A percentile compares a stretch with the other conserved stretches of the same genome.
These are phyloP conservation scores for Phialophora expanda DNA, from an alignment of 2,329 filamentous ascomycete species.

Conservation along the genomic window DNA sequence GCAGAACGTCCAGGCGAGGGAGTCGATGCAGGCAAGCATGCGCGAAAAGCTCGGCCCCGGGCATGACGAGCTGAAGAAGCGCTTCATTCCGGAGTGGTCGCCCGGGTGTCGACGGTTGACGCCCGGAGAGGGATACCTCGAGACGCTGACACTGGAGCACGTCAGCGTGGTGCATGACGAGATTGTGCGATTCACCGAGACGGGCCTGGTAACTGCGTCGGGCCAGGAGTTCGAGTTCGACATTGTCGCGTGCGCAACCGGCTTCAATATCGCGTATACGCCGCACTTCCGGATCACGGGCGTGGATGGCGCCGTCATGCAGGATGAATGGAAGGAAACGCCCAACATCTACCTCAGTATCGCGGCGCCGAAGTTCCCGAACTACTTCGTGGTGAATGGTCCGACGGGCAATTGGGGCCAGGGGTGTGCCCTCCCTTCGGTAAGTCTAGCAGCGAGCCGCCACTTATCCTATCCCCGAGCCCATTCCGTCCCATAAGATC, in stretches of 20 bases:
- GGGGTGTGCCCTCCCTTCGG: slow-evolving; percentile 40
- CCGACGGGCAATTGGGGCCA: slow-evolving; percentile 42
- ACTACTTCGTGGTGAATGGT: slow-evolving; percentile 44
- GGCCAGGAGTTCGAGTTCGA: slow-evolving; percentile 45
- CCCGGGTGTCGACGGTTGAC: slow-evolving; percentile 39
- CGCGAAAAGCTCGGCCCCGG: slow-evolving; percentile 31
- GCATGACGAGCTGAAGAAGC: slow-evolving; percentile 33
- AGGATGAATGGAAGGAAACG: slow-evolving; percentile 52
- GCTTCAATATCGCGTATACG: slow-evolving; percentile 46
- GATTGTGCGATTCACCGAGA: slow-evolving; percentile 39
- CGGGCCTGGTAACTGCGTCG: slow-evolving; percentile 49
- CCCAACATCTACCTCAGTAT: slow-evolving; percentile 53
- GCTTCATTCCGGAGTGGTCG: slow-evolving; percentile 37
- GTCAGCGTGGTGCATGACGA: slow-evolving; percentile 44
- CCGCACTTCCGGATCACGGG: slow-evolving; percentile 46
- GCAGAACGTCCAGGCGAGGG: slow-evolving; percentile 44
- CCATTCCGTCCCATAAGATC: neutral
- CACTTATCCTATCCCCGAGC: too few species aligned
- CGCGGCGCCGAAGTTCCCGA: slow-evolving; percentile 54
- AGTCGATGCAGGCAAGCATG: slow-evolving; percentile 37
- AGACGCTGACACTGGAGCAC: slow-evolving; percentile 45
- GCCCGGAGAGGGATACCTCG: slow-evolving; percentile 38
- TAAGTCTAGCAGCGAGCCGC: slow-evolving; percentile 8
- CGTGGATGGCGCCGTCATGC: slow-evolving; percentile 35
- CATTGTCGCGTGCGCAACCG: slow-evolving; percentile 47